Evolutionary conservation across 306 rosid genomes (phyloP), one percentile per base, ranked within the genome.

Genomic region (Cicer chorassanicum): DNA sequence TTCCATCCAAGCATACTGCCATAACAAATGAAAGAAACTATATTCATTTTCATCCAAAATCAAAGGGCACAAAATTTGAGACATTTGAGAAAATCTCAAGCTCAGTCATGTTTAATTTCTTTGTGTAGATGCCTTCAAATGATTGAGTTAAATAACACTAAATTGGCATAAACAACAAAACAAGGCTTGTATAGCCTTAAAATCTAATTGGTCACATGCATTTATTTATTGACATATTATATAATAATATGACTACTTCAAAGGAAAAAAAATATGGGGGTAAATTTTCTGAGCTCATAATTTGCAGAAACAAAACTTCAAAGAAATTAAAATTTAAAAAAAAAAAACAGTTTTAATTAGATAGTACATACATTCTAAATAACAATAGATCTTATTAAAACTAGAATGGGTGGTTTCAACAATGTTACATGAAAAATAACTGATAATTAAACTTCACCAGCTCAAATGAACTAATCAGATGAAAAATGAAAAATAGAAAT

Each of bases 1-100:
- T 84, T 79, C 97, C 98, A 85, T 94, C 98, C 90, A 86, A 79
- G 79, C 98, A 94, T 1, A 94, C 95, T 91, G 87, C 67, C 56
- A 60, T 12, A 60, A 74, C 62, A 56, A 50, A 50, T 11, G 7
- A 78, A 78, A 74, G 34, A 36, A 60, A 63, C 11, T 0, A 43
- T 16, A 21, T 21, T 34, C 44, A 9, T 46, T 53, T 65, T 72
- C 60, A 40, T 61, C 75, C 67, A 70, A 80, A 80, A 70, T 39
- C 56, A 60, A 42, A 77, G 55, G 41, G 79, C 10, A 41, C 5
- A 14, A 13, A 65, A 13, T 15, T 18, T 34, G 2, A 36, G 21
- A 55, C 69, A 50, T 42, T 42, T 18, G 60, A 48, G 60, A 54
- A 54, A 74, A 74, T 4, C 14, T 50, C 45, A 72, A 9, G 36